phyloP scores from a whole-genome alignment of 768 basidiomycete genomes.

The Clathrus columnatus region DNA sequence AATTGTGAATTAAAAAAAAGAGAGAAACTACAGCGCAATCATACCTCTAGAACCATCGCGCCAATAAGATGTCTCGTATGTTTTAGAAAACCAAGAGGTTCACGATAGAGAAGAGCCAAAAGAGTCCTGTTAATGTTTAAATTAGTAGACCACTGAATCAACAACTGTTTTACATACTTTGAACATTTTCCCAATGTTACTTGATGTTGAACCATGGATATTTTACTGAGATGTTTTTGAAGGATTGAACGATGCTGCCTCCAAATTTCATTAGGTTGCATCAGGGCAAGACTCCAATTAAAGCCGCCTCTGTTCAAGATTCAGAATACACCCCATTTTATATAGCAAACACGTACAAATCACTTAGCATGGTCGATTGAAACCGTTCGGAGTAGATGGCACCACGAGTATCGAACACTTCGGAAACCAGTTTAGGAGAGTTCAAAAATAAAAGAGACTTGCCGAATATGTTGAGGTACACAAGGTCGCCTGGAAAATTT shows the following conservation, averaged over 20 bases:
- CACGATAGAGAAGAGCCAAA: not conserved
- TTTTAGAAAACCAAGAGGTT: not conserved
- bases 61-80: not conserved
- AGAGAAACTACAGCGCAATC: not conserved
- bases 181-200: too few species aligned
- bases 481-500: not conserved
- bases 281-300: conserved; percentile 37
- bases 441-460: not conserved
- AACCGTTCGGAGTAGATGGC: conserved; percentile 1
- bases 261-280: conserved; percentile 29
- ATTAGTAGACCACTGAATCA: not conserved
- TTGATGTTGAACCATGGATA: not conserved
- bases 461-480: not conserved
- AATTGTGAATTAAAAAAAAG: not conserved
- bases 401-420: conserved; percentile 5
- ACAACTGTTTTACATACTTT: too few species aligned
- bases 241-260: conserved; percentile 25
- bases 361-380: not conserved
- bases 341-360: not conserved
- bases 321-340: not conserved
- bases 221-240: not conserved
- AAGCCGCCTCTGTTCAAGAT: conserved; percentile 36
- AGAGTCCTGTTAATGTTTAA: not conserved
- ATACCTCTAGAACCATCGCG: not conserved
- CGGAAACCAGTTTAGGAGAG: not conserved